These are phyloP conservation scores for Hymenoscyphus scutula DNA, from an alignment of 2,329 filamentous ascomycete species.

Conservation along the genomic window DNA sequence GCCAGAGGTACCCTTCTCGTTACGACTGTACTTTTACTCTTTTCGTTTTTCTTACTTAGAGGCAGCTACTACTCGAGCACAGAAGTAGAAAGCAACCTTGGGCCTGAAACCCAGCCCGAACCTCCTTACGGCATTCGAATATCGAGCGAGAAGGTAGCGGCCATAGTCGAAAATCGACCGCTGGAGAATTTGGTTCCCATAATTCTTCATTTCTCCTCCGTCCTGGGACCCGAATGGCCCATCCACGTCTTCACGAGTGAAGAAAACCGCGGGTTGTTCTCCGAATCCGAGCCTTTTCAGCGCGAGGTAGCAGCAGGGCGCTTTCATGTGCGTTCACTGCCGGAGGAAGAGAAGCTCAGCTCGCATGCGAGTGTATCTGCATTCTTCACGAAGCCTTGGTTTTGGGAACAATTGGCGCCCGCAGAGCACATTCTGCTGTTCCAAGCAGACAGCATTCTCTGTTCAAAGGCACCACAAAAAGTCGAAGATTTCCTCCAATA, in stretches of 20 bases:
- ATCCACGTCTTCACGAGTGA: constrained; percentile 40
- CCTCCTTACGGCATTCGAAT: neutral
- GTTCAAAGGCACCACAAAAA: constrained; percentile 26
- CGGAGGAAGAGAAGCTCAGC: constrained; percentile 32
- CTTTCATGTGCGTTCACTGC: constrained; percentile 39
- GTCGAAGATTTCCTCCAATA: constrained; percentile 34
- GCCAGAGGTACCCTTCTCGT: neutral
- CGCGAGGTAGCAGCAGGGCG: constrained; percentile 33
- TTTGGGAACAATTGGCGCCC: constrained; percentile 33
- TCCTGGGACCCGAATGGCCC: constrained; percentile 42
- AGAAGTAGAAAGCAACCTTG: no score
- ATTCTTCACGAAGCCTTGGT: constrained; percentile 28
- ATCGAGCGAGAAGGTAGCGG: constrained; percentile 6
- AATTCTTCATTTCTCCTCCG: constrained; percentile 36
- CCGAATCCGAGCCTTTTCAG: constrained; percentile 5
- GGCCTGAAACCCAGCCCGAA: neutral
- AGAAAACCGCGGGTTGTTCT: neutral
- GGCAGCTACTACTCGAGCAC: neutral
- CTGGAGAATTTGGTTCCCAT: constrained; percentile 31
- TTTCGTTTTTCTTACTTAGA: neutral
- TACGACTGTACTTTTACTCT: neutral
- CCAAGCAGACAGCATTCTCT: constrained; percentile 33
- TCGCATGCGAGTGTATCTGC: constrained; percentile 36
- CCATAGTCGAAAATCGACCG: constrained; percentile 9
- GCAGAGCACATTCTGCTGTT: constrained; percentile 31